phyloP scores from a whole-genome alignment of 208 protist species.

The Lotmaria passim region DNA sequence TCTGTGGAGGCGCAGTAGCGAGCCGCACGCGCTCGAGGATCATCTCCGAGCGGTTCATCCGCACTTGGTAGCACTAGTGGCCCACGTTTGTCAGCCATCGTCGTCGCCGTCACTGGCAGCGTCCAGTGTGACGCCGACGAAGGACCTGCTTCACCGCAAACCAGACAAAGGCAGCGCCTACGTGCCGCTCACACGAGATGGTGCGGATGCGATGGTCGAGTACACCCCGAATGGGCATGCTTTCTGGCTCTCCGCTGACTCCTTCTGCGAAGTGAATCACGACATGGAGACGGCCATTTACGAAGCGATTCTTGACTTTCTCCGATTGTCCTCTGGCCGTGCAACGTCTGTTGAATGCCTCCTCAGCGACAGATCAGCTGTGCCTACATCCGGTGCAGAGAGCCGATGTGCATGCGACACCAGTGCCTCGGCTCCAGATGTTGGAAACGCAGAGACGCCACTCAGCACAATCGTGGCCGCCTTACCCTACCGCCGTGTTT shows the following conservation, averaged over 20 bases:
- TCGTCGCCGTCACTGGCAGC: too few species aligned
- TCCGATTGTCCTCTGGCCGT: conserved; percentile 31
- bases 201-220: conserved; percentile 23
- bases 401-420: too few species aligned
- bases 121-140: background rate
- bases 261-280: conserved; percentile 60
- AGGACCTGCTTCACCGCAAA: conserved; percentile 18
- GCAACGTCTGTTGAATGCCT: too few species aligned
- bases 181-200: conserved; percentile 29
- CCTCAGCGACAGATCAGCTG: too few species aligned
- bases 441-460: background rate
- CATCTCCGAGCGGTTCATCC: conserved; percentile 22
- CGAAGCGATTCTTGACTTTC: conserved; percentile 35
- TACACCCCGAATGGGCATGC: conserved; percentile 44
- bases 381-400: too few species aligned
- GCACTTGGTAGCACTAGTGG: conserved; percentile 30
- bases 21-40: conserved; percentile 25
- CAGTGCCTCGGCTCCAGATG: too few species aligned
- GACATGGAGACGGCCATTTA: conserved; percentile 58
- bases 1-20: conserved; percentile 25
- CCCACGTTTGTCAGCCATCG: conserved; percentile 36
- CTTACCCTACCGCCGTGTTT: conserved; percentile 25
- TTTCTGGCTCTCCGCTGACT: conserved; percentile 48
- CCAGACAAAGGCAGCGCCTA: conserved; percentile 43
- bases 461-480: too few species aligned